Base-by-base conservation (phyloP, 768 basidiomycete species). In the Boletus rubropictus region DNA sequence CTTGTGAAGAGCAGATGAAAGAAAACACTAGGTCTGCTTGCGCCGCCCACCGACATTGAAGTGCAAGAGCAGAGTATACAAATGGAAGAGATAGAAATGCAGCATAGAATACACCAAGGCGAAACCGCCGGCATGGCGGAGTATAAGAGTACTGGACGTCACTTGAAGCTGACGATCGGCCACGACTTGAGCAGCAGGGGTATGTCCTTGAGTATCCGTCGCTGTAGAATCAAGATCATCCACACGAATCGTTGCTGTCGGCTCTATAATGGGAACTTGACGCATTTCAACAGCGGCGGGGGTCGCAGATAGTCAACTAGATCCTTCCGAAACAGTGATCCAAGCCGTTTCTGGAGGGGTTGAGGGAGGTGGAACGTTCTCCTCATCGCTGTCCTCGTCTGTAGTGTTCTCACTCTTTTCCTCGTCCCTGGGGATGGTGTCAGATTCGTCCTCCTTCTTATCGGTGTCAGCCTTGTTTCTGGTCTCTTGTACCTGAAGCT, bases 401-500 rank as follows among this genome's bases (percentile, higher is more conserved):
- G 66, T 63, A 12, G 58, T 59, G 46, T 56, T 61, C 24, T 66
- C 69, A 15, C 59, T 60, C 58, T 60, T 68, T 38, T 61, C 57
- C 17, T 65, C 64, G 37, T 66, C 56, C 49, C 53, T 65, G 45
- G 55, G 32, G 11, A 17, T 22, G 31, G 48, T n/a, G 11, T 38
- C 5, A 33, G 45, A 56, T 43, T 67, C 68, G 17, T 68, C 66
- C 49, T 72, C 74, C 48, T 70, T 72, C 58, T 78, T 73, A 42
- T 73, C 66, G 41, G 69, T 67, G 42, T 72, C 67, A 35, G 66
- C 58, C 64, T 75, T 74, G 52, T 63, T 70, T 56, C 69, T 77
- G 44, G 72, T 69, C 65, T 80, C 80, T 60, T 78, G 79, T 52
- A 65, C 73, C 53, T 79, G 76, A 14, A 73, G 72, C 31, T 76